Percentiles rank a stretch among this genome's conserved stretches.
Conservation (phyloP, 805 yeast genomes). For the Pichia heedii region DNA sequence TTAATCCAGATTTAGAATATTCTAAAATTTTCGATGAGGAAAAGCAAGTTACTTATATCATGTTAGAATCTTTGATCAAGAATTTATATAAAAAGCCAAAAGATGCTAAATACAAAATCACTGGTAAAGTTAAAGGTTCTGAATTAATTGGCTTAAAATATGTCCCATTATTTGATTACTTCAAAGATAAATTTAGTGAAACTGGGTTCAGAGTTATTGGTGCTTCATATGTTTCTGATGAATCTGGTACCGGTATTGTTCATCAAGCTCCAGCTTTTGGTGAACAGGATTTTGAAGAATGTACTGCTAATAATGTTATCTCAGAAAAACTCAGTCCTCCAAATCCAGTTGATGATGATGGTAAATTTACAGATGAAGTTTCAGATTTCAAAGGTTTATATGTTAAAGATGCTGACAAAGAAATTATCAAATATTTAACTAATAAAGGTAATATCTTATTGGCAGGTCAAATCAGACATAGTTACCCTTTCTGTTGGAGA, state of each 20-base stretch:
- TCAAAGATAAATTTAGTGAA: constrained; percentile 63
- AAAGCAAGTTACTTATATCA: constrained; percentile 67
- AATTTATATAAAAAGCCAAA: constrained; percentile 92
- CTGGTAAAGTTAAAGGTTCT: constrained; percentile 71
- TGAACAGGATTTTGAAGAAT: constrained; percentile 92
- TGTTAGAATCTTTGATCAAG: constrained; percentile 74
- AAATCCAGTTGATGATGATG: constrained; percentile 90
- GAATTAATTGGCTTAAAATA: constrained; percentile 74
- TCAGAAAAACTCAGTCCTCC: constrained; percentile 67
- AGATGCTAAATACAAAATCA: constrained; percentile 75
- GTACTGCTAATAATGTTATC: constrained; percentile 68
- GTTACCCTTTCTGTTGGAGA: constrained; percentile 99
- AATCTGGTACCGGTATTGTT: constrained; percentile 98
- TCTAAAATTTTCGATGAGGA: constrained; percentile 89
- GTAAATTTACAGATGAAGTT: constrained; percentile 72
- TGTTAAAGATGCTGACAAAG: constrained; percentile 93
- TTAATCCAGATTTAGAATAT: constrained; percentile 84
- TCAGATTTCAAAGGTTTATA: constrained; percentile 70
- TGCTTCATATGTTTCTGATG: constrained; percentile 81
- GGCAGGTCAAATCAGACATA: constrained; percentile 81
- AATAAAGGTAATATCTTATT: constrained; percentile 66
- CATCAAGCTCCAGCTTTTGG: constrained; percentile 99
- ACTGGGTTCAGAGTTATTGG: constrained; percentile 74
- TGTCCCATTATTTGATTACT: constrained; percentile 77
- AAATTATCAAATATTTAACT: constrained; percentile 77